Evolutionary conservation across 2,329 filamentous ascomycete species (phyloP).

Genomic region (Colletotrichum euphorbiae): DNA sequence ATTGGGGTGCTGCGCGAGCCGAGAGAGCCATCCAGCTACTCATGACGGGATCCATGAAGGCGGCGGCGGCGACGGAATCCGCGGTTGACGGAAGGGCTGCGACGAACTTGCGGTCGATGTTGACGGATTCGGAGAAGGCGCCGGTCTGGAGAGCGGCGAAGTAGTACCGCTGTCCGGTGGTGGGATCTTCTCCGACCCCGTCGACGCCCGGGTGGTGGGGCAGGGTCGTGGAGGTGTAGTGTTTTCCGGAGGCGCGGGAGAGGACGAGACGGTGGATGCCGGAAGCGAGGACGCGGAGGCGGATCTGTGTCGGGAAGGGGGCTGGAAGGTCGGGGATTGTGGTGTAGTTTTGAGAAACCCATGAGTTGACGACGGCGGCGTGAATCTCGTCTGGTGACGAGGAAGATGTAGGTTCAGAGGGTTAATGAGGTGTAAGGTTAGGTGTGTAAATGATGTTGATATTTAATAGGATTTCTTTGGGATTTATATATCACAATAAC

Average conservation of each 20-base stretch:
- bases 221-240: slow-evolving; percentile 62
- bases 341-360: slow-evolving; percentile 48
- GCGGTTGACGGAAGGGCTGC: slow-evolving; percentile 57
- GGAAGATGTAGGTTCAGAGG: background rate
- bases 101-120: slow-evolving; percentile 54
- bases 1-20: slow-evolving; percentile 54
- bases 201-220: slow-evolving; percentile 66
- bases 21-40: slow-evolving; percentile 69
- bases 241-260: slow-evolving; percentile 63
- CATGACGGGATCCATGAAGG: slow-evolving; percentile 65
- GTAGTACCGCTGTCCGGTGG: slow-evolving; percentile 62
- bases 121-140: slow-evolving; percentile 61
- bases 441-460: background rate
- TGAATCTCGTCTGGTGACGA: slow-evolving; percentile 45
- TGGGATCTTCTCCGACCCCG: slow-evolving; percentile 60
- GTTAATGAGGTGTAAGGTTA: too few relatives aligned
- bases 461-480: background rate
- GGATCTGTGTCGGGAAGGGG: slow-evolving; percentile 57
- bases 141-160: slow-evolving; percentile 54
- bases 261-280: slow-evolving; percentile 67
- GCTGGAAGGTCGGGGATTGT: slow-evolving; percentile 48
- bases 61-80: slow-evolving; percentile 63
- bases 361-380: slow-evolving; percentile 54
- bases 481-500: background rate
- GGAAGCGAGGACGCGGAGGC: slow-evolving; percentile 57